A percentile compares a stretch with the other conserved stretches of the same genome.
phyloP scores from a whole-genome alignment of 331 rosid genomes.

The Spiraea crenata region DNA sequence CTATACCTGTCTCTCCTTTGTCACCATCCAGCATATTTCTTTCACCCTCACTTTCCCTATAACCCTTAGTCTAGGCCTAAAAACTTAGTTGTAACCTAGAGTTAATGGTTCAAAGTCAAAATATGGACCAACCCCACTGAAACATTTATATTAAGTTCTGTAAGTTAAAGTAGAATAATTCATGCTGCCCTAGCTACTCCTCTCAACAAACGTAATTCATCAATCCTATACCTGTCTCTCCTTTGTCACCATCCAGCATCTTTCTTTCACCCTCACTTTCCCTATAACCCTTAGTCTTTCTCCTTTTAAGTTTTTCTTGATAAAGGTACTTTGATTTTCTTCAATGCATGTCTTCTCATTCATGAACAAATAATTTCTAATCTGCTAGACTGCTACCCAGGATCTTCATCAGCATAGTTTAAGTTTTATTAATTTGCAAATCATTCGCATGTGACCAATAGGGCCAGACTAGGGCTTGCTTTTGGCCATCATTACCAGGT shows the following conservation, averaged over 20 bases:
- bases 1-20: background rate
- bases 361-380: background rate
- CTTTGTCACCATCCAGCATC: background rate
- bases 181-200: background rate
- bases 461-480: background rate
- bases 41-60: background rate
- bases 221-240: background rate
- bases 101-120: background rate
- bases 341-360: background rate
- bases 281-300: background rate
- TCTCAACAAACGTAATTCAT: background rate
- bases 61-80: background rate
- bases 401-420: background rate
- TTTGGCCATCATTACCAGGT: background rate
- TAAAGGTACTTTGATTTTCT: background rate
- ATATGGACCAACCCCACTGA: background rate
- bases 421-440: background rate
- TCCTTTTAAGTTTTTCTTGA: background rate
- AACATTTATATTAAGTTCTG: background rate
- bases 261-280: background rate
- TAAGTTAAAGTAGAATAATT: background rate
- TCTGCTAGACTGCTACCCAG: background rate
- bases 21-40: background rate
- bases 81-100: background rate
- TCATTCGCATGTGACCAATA: background rate